phyloP scores from a whole-genome alignment of 2,329 filamentous ascomycete species.

The Neurospora sp. region DNA sequence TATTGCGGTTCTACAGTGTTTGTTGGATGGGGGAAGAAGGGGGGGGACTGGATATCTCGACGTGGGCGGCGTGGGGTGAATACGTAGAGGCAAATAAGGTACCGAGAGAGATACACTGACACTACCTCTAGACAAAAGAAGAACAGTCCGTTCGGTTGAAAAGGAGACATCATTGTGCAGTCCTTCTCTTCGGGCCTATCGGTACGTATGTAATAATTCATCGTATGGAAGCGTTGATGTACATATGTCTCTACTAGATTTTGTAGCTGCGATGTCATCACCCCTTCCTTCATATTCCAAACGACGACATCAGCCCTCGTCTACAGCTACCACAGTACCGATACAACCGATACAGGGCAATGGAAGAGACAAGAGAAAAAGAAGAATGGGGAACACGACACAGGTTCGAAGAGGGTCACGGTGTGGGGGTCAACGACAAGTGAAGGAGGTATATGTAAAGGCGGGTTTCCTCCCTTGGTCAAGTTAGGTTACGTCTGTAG shows the following conservation, averaged over 20 bases:
- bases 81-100: neutral
- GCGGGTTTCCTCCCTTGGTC: too few species aligned
- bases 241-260: neutral
- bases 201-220: too few species aligned
- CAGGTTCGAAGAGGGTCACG: neutral
- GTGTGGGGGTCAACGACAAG: neutral
- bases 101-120: neutral
- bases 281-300: neutral
- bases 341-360: neutral
- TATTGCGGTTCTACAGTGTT: neutral
- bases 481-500: too few species aligned
- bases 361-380: too few species aligned
- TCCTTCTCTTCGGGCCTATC: too few species aligned
- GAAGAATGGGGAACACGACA: too few species aligned
- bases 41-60: too few species aligned
- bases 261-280: neutral
- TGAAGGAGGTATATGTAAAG: neutral
- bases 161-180: too few species aligned
- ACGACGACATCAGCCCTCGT: neutral
- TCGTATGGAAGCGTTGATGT: too few species aligned
- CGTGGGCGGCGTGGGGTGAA: neutral
- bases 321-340: neutral
- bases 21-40: neutral
- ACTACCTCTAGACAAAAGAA: too few species aligned
- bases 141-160: too few species aligned